phyloP scores from a whole-genome alignment of 495 filamentous ascomycete species.

The Lophiotrema nucula region DNA sequence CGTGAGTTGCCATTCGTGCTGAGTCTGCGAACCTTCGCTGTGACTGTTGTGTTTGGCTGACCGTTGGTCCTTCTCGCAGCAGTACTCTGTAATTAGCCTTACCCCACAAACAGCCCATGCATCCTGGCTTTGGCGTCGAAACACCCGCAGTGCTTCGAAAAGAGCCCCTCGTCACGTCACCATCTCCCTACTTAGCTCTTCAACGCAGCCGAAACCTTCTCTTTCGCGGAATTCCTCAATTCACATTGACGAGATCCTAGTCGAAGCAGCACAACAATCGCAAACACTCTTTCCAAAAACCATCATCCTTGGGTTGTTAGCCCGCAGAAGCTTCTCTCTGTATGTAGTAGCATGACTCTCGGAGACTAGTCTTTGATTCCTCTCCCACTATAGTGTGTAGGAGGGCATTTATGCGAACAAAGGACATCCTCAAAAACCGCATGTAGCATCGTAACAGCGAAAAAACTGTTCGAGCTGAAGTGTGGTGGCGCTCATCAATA shows the following conservation, averaged over 20 bases:
- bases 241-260: slow-evolving; percentile 37
- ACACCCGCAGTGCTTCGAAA: slow-evolving; percentile 16
- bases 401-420: slow-evolving; percentile 40
- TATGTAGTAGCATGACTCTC: slow-evolving; percentile 53
- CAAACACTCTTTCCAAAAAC: slow-evolving; percentile 43
- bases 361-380: slow-evolving; percentile 46
- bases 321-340: slow-evolving; percentile 50
- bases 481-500: slow-evolving; percentile 41
- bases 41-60: slow-evolving; percentile 14
- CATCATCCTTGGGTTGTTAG: slow-evolving; percentile 6
- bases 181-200: slow-evolving; percentile 3
- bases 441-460: slow-evolving; percentile 18
- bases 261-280: slow-evolving; percentile 41
- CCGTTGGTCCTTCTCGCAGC: neutral
- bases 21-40: neutral
- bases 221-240: slow-evolving; percentile 9
- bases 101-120: neutral
- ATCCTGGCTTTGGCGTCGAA: neutral
- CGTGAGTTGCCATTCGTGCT: slow-evolving; percentile 12
- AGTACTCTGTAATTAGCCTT: slow-evolving; percentile 1
- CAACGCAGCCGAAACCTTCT: slow-evolving; percentile 2
- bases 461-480: slow-evolving; percentile 14
- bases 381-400: slow-evolving; percentile 25
- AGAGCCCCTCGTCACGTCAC: slow-evolving; percentile 8
- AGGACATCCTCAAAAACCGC: slow-evolving; percentile 48